Percentiles rank a stretch among this genome's conserved stretches.
Evolutionary conservation across 768 basidiomycete genomes (phyloP).

Genomic region (Tricholoma furcatifolium): DNA sequence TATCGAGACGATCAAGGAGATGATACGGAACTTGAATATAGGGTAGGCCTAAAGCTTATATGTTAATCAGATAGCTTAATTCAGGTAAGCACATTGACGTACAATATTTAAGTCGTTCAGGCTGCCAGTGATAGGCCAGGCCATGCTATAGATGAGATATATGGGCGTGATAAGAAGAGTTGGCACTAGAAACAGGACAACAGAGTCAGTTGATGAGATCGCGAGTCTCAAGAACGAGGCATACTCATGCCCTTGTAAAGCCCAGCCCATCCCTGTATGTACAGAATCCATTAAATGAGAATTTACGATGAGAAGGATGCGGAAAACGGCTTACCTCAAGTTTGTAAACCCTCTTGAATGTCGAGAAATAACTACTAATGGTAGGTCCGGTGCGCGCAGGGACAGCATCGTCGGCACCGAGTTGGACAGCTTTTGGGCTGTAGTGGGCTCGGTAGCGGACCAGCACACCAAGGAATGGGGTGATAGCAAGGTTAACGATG

Average conservation of each 20-base stretch:
- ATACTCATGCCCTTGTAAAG: slow-evolving; percentile 75
- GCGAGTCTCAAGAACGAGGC: slow-evolving; percentile 6
- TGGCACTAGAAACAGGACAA: slow-evolving; percentile 3
- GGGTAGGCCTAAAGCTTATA: neutral
- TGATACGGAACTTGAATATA: neutral
- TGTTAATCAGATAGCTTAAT: neutral
- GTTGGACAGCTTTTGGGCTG: slow-evolving; percentile 76
- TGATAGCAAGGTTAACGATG: slow-evolving; percentile 44
- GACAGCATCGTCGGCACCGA: slow-evolving; percentile 65
- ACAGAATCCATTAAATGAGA: neutral
- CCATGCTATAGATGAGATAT: too few relatives aligned
- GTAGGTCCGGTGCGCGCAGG: slow-evolving; percentile 71
- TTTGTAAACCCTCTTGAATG: slow-evolving; percentile 65
- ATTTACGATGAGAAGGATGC: slow-evolving; percentile 11
- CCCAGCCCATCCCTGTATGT: slow-evolving; percentile 57
- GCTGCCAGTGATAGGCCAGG: too few relatives aligned
- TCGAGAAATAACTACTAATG: slow-evolving; percentile 66
- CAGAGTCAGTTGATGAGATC: neutral
- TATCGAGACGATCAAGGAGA: slow-evolving; percentile 1
- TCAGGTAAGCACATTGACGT: neutral
- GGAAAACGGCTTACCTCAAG: slow-evolving; percentile 53
- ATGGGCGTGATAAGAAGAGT: neutral
- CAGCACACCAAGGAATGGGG: slow-evolving; percentile 60
- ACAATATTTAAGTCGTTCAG: neutral
- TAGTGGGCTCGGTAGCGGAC: slow-evolving; percentile 80